Percentiles rank a stretch among this genome's conserved stretches.
These are phyloP conservation scores for Boletus reticulatus DNA, from an alignment of 768 basidiomycete genomes.

Conservation along the genomic window DNA sequence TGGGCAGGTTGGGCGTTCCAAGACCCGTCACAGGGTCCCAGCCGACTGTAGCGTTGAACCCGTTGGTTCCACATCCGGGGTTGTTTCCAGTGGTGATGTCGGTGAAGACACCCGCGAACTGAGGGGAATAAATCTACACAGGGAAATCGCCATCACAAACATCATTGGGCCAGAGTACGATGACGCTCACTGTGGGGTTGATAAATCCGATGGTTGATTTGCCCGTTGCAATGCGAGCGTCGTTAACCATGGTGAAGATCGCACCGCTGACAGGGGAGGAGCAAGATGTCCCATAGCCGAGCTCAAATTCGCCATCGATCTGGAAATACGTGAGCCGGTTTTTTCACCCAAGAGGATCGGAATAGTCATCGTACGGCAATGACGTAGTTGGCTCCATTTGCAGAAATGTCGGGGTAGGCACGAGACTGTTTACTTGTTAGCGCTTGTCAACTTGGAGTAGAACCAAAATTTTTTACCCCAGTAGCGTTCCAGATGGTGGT, in stretches of 20 bases:
- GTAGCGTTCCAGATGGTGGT: conserved; percentile 28
- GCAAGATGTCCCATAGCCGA: conserved; percentile 33
- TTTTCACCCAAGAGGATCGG: too few relatives aligned
- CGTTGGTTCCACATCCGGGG: conserved; percentile 40
- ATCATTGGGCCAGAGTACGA: not conserved
- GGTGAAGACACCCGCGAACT: conserved; percentile 20
- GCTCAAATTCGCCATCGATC: conserved; percentile 25
- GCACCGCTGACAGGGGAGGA: conserved; percentile 31
- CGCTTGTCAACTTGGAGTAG: too few relatives aligned
- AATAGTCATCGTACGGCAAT: conserved; percentile 6
- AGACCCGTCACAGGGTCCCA: conserved; percentile 49
- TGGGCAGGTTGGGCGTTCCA: conserved; percentile 44
- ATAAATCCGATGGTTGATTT: conserved; percentile 30
- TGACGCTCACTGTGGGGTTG: conserved; percentile 1
- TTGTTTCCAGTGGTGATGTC: conserved; percentile 48
- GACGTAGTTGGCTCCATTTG: conserved; percentile 35
- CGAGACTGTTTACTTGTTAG: conserved; percentile 29
- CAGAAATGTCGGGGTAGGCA: conserved; percentile 37
- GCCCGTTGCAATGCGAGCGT: conserved; percentile 32
- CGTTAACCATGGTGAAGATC: conserved; percentile 39
- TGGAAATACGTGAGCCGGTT: not conserved
- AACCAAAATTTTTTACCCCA: conserved; percentile 7
- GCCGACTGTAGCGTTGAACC: conserved; percentile 32
- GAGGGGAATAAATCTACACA: conserved; percentile 5
- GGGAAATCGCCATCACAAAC: too few relatives aligned